phyloP scores from a whole-genome alignment of 2,329 filamentous ascomycete species.

The Fusarium nelsonii region DNA sequence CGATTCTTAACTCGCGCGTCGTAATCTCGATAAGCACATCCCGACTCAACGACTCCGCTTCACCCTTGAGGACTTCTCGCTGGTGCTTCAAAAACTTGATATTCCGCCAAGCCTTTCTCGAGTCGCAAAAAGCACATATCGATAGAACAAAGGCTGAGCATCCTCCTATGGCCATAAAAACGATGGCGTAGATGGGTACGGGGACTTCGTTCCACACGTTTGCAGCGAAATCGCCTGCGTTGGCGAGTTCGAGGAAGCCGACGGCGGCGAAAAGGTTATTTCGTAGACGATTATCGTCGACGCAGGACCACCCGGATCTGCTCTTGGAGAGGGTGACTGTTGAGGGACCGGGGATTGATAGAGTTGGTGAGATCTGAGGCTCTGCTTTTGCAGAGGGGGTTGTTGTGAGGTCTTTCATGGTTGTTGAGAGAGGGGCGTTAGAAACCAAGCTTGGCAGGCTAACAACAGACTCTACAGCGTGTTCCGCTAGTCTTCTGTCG shows the following conservation, averaged over 20 bases:
- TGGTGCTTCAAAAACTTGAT: constrained; percentile 60
- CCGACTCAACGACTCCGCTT: constrained; percentile 44
- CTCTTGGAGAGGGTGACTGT: constrained; percentile 33
- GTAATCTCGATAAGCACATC: constrained; percentile 59
- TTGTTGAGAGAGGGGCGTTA: neutral
- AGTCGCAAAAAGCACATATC: constrained; percentile 61
- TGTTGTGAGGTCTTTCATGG: constrained; percentile 4
- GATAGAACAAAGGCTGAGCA: constrained; percentile 59
- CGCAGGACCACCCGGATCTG: constrained; percentile 14
- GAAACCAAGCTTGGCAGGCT: fast-evolving
- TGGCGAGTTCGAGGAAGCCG: constrained; percentile 67
- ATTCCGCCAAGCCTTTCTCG: constrained; percentile 59
- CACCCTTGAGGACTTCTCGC: constrained; percentile 49
- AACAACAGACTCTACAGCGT: neutral
- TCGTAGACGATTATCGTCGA: constrained; percentile 38
- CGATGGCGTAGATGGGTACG: constrained; percentile 61
- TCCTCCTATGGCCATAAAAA: constrained; percentile 66
- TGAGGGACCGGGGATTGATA: constrained; percentile 23
- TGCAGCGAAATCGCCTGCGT: constrained; percentile 68
- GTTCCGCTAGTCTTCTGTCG: too few relatives aligned
- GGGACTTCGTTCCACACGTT: constrained; percentile 68
- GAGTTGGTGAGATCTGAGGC: neutral
- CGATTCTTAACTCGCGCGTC: constrained; percentile 62
- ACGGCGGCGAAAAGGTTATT: constrained; percentile 53
- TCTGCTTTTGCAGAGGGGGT: neutral